Base-by-base conservation (phyloP, 1,284 basidiomycete species). In the Irpex sp. region DNA sequence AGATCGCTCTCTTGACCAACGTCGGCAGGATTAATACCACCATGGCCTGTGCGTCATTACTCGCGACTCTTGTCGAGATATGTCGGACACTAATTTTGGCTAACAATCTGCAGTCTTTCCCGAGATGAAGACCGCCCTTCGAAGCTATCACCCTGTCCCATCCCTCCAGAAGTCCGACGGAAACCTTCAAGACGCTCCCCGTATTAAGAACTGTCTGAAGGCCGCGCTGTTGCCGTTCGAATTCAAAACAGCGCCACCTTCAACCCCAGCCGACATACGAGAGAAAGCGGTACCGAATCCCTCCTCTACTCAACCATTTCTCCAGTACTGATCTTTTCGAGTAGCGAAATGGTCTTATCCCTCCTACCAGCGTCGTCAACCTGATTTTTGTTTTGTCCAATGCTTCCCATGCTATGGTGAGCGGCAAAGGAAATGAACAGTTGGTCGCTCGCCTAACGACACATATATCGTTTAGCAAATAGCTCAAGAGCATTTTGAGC, bases 21-120 rank as follows among this genome's bases (percentile, higher is more conserved):
- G 86, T 93, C 35, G 92, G 91, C 39, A 80, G 92, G 61, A 87
- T 94, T 69, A 93, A 93, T 71, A 92, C 92, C 9, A 94, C 92
- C 6, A 88, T 93, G 81, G 92, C 92, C 61, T 94, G 90, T 91
- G 70, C 72, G 88, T 82, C 60, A 6, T 31, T 9, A 35, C 17
- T 13, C 13, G 33, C 31, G 8, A 13, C 26, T 13, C 26, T n/a
- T 9, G 9, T 35, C 26, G 37, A 39, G 37, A 39, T 15, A 35
- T 31, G 9, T 21, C 31, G 50, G 51, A 59, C 47, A 53, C 56
- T 55, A 59, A 58, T 64, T 35, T 55, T 46, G 21, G 21, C 21
- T 55, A 46, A 51, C 54, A 46, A 58, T 31, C 36, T 61, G 21
- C 69, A 89, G 87, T 89, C 74, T 89, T 89, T 70, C 85, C 85